Conservation (phyloP, 306 rosid genomes). For the Glycine tomentella region DNA sequence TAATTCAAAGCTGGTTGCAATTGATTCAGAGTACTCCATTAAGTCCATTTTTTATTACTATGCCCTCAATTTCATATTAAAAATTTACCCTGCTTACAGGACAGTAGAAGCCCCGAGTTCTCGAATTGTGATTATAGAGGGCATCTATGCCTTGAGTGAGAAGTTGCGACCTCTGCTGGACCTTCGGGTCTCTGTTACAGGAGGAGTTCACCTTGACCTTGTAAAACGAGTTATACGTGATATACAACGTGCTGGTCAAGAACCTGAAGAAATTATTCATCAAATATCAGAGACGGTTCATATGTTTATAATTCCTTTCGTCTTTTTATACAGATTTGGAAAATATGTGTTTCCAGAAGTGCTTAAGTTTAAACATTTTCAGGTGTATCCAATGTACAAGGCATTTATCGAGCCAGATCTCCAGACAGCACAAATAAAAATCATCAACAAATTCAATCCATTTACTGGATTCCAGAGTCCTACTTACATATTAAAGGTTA, state of each 20-base stretch:
- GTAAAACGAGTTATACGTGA: slow-evolving; percentile 97
- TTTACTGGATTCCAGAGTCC: slow-evolving; percentile 98
- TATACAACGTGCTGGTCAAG: slow-evolving; percentile 97
- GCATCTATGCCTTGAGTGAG: slow-evolving; percentile 97
- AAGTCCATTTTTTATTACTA: slow-evolving; percentile 1
- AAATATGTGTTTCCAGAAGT: slow-evolving; percentile 41
- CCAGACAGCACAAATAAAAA: slow-evolving; percentile 91
- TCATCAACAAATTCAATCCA: slow-evolving; percentile 93
- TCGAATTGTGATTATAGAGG: slow-evolving; percentile 89
- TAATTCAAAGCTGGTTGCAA: slow-evolving; percentile 32
- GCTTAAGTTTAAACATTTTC: slow-evolving; percentile 49
- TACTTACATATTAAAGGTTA: slow-evolving; percentile 92
- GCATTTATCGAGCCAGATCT: slow-evolving; percentile 99
- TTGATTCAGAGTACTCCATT: slow-evolving; percentile 6
- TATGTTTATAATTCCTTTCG: slow-evolving; percentile 40
- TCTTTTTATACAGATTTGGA: slow-evolving; percentile 26
- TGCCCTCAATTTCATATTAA: slow-evolving; percentile 33
- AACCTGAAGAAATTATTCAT: slow-evolving; percentile 98
- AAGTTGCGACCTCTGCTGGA: slow-evolving; percentile 89
- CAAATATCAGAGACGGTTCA: slow-evolving; percentile 98
- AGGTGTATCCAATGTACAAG: slow-evolving; percentile 99
- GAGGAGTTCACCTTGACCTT: slow-evolving; percentile 99
- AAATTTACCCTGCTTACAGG: slow-evolving; percentile 71
- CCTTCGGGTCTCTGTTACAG: slow-evolving; percentile 95
- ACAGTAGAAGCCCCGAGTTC: slow-evolving; percentile 95